These are phyloP conservation scores for Sarocladium kiliense DNA, from an alignment of 2,329 filamentous ascomycete genomes.

Conservation along the genomic window DNA sequence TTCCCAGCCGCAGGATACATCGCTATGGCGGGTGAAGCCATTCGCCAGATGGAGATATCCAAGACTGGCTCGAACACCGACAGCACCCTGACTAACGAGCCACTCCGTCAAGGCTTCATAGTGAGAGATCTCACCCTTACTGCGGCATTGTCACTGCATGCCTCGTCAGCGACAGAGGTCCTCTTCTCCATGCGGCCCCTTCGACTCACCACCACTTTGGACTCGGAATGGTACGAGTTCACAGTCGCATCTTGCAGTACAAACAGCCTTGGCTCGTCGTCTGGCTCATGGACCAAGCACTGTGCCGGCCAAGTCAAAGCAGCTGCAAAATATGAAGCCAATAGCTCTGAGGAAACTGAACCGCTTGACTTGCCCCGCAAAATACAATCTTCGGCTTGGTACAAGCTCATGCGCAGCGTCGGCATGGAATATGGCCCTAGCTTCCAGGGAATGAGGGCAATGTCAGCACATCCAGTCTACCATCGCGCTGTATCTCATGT, in stretches of 20 bases:
- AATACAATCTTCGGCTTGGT: background rate
- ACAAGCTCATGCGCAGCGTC: background rate
- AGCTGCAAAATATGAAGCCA: background rate
- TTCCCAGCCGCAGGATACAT: slow-evolving; percentile 33
- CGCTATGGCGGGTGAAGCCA: slow-evolving; percentile 21
- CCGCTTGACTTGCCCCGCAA: background rate
- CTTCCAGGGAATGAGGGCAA: background rate
- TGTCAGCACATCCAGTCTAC: background rate
- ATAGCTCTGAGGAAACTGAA: background rate
- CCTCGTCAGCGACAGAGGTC: background rate
- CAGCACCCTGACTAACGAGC: too few species aligned
- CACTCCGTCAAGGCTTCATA: background rate
- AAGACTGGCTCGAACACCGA: background rate
- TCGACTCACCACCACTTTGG: background rate
- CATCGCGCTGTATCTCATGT: background rate
- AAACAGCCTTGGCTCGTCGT: background rate
- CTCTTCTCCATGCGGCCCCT: background rate
- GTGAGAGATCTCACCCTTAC: background rate
- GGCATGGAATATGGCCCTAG: slow-evolving; percentile 4
- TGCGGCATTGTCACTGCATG: background rate
- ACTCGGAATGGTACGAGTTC: slow-evolving; percentile 4
- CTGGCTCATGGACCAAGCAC: background rate
- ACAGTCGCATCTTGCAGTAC: background rate
- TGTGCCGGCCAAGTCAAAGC: background rate
- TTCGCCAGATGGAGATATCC: background rate